Base-by-base conservation (phyloP, 306 rosid species). In the Quercus robur region DNA sequence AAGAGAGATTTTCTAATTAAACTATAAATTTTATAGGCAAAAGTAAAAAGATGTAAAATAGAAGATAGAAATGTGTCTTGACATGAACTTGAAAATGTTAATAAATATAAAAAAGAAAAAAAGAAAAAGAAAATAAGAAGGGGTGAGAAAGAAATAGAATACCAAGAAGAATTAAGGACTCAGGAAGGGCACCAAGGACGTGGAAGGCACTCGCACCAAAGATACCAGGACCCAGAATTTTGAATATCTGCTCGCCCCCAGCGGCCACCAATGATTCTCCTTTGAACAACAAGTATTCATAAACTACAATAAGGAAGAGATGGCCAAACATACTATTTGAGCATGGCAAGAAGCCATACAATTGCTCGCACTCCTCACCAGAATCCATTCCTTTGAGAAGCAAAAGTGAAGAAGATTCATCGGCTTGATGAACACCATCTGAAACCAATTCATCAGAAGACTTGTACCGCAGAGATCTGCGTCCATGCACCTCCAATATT, bases 331-430 rank as follows among this genome's bases (percentile, higher is more conserved):
- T 56, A 75, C 57, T 90, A 23, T 30, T 76, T 6, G 91, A 85
- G 81, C 94, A 90, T 38, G 91, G 94, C 78, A 90, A 71, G 77
- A 90, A 87, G 0, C 94, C 94, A 23, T 87, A 90, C 85, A 87
- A 78, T 62, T 86, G 91, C 38, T 78, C 82, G 26, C 94, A 87
- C 55, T 75, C 54, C 58, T 30, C 85, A 56, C 58, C 11, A n/a
- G 84, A 56, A 69, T 77, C 77, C 51, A 77, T 61, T 6, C 59
- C 71, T 18, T 58, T 67, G 56, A 81, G 56, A 33, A 33, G 63
- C 17, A 84, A 13, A 75, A 55, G 20, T 18, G 87, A 76, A 5
- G 87, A 76, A 5, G 68, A 51, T 76, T 61, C 56, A 4, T 71
- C 31, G 0, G 21, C n/a, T 72, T 59, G 73, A 81, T 49, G 13